Evolutionary conservation across 208 protist genomes (phyloP).

Genomic region (Tritrichomonas musculus): DNA sequence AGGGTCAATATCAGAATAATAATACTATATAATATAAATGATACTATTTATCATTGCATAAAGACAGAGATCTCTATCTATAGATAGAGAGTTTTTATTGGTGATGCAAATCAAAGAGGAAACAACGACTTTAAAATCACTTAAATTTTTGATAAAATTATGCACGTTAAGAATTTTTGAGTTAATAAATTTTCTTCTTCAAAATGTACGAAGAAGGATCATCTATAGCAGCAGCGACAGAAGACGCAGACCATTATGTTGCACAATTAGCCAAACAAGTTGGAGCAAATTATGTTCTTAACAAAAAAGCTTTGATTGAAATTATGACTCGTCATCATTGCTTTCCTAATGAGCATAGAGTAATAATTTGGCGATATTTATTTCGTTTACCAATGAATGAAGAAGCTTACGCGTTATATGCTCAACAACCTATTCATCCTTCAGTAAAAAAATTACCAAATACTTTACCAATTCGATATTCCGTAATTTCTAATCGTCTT

Average conservation of each 20-base stretch:
- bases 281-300: background rate
- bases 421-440: conserved; percentile 24
- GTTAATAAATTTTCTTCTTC: too few species aligned
- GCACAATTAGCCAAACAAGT: background rate
- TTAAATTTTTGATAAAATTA: too few species aligned
- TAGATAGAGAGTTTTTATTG: too few species aligned
- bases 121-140: too few species aligned
- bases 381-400: conserved; percentile 39
- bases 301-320: background rate
- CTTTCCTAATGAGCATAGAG: conserved; percentile 36
- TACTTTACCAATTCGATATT: conserved; percentile 32
- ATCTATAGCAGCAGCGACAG: background rate
- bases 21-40: too few species aligned
- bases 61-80: too few species aligned
- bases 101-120: too few species aligned
- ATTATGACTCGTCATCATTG: background rate
- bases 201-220: background rate
- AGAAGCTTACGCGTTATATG: conserved; percentile 5
- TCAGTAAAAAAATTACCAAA: conserved; percentile 28
- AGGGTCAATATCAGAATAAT: too few species aligned
- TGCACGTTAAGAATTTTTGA: too few species aligned
- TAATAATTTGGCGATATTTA: conserved; percentile 39
- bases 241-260: background rate
- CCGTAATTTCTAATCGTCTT: conserved; percentile 28
- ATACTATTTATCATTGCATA: too few species aligned